Conservation (phyloP, 306 rosid genomes). For the Ormosia emarginata region DNA sequence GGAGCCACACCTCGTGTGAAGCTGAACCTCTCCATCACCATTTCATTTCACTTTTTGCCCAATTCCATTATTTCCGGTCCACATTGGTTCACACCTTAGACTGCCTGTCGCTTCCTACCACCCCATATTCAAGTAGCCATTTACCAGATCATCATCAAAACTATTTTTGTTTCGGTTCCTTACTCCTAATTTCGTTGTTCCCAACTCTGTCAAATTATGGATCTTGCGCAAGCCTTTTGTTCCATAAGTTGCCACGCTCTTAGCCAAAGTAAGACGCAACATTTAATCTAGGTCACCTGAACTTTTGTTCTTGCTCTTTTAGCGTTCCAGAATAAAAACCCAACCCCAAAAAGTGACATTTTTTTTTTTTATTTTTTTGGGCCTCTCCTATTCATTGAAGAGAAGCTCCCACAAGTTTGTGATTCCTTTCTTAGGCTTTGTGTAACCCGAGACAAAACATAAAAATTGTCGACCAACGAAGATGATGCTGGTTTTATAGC, state of each 20-base stretch:
- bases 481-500: slow-evolving; percentile 27
- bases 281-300: background rate
- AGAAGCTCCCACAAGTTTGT: background rate
- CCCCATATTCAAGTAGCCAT: slow-evolving; percentile 53
- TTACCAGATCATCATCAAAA: slow-evolving; percentile 27
- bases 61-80: slow-evolving; percentile 32
- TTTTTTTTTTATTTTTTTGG: too few relatives aligned
- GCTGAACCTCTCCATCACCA: too few relatives aligned
- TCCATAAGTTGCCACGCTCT: background rate
- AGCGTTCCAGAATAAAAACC: background rate
- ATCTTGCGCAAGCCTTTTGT: background rate
- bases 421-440: background rate
- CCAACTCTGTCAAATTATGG: too few relatives aligned
- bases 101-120: slow-evolving; percentile 20
- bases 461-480: slow-evolving; percentile 20
- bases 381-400: background rate
- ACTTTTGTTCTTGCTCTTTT: background rate
- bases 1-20: too few relatives aligned
- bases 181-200: background rate
- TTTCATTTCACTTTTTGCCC: background rate
- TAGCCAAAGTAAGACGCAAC: slow-evolving; percentile 1
- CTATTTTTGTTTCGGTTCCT: background rate
- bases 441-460: too few relatives aligned
- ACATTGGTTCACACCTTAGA: slow-evolving; percentile 33
- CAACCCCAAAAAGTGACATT: too few relatives aligned